Evolutionary conservation across 2,329 filamentous ascomycete species (phyloP).

Genomic region (Pseudopyricularia javanii): DNA sequence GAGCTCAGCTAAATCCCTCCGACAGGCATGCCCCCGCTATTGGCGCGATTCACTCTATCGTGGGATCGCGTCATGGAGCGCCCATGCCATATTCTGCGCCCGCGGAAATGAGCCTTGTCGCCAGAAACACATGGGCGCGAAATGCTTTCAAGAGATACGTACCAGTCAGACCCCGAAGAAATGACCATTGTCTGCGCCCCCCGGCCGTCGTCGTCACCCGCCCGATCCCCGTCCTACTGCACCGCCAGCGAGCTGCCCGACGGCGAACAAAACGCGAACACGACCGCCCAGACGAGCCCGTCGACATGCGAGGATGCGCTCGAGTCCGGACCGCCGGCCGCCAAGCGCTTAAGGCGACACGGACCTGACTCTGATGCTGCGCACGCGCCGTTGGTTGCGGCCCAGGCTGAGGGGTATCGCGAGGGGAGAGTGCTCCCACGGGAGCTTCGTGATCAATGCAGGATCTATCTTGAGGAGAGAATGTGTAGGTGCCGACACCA

Average conservation of each 20-base stretch:
- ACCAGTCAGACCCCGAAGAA: not conserved
- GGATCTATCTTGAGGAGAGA: constrained; percentile 64
- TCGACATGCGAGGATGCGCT: not conserved
- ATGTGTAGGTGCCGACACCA: constrained; percentile 26
- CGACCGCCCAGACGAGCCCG: constrained; percentile 1
- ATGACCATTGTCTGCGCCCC: not conserved
- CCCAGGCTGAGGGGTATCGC: constrained; percentile 26
- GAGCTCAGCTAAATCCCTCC: not conserved
- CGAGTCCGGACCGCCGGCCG: not conserved
- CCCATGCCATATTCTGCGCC: not conserved
- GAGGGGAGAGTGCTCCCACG: constrained; percentile 43
- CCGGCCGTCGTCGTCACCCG: too few relatives aligned
- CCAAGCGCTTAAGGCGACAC: not conserved
- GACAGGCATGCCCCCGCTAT: not conserved
- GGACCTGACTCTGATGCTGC: not conserved
- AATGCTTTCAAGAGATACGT: not conserved
- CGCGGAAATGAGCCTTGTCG: not conserved
- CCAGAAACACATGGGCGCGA: not conserved
- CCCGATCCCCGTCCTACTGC: not conserved
- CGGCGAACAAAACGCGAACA: not conserved
- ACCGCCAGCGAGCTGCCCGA: constrained; percentile 1
- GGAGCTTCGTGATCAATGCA: constrained; percentile 53
- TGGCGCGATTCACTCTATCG: not conserved
- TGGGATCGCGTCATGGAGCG: not conserved
- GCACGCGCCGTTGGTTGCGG: constrained; percentile 5